Base-by-base conservation (phyloP, 2,329 filamentous ascomycete species). In the Colletotrichum sp. region DNA sequence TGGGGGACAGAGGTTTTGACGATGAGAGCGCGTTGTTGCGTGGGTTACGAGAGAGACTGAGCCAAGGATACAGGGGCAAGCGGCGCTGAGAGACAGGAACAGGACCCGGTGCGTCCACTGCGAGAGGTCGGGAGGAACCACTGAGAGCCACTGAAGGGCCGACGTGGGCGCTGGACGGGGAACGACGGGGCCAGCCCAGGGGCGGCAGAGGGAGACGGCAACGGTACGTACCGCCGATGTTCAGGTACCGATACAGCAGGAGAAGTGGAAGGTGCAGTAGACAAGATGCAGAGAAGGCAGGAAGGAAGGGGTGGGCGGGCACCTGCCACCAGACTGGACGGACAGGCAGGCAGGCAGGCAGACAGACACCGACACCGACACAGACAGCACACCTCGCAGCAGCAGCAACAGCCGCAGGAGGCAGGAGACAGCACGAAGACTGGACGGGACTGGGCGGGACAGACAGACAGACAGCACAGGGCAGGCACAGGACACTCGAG, bases 1-100 rank as follows among this genome's bases (percentile, higher is more conserved):
- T 48, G 70, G 69, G 69, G 73, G 64, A 30, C n/a, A 73, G 73
- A 75, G 73, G 64, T 73, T 75, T 75, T 73, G 73, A 73, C 73
- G 70, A 73, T 72, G 62, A 28, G 61, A 6, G 60, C 56, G 55
- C 48, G 60, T 70, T 70, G 60, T 36, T 70, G 69, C 36, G 62
- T 58, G 72, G 43, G 56, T 43, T 55, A 64, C 43, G 71, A 62
- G 58, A 61, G 24, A 71, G 5, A 24, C n/a, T 38, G 18, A 26
- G 56, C 48, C 26, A 60, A 38, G 60, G 58, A 52, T 65, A 71
- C 68, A 55, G 36, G 68, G 58, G 60, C 67, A 60, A 55, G 67
- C 24, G 18, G n/a, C 36, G 68, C 68, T 71, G 58, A 48, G 69
- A 58, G 48, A 62, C 72, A 75, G 61, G 72, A 72, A 55, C 72